Conservation (phyloP, 2,329 filamentous ascomycete genomes). For the Ceratocystis cacaofunesta region DNA sequence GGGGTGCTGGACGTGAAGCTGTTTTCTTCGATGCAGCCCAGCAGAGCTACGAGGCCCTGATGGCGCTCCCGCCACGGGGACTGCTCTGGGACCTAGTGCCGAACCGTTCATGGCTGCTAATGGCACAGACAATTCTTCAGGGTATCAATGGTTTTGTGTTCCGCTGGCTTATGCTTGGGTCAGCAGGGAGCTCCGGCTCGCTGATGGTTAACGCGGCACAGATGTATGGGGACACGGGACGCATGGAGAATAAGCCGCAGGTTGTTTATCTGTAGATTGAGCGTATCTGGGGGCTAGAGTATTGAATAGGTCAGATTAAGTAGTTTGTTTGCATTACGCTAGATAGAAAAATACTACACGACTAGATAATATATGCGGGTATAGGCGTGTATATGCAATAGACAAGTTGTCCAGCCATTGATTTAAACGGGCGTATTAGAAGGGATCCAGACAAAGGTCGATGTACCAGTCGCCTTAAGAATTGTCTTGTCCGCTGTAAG, state of each 20-base stretch:
- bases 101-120: constrained; percentile 32
- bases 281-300: neutral
- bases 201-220: constrained; percentile 44
- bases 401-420: neutral
- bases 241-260: constrained; percentile 28
- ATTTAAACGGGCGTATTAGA: neutral
- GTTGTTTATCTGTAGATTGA: constrained; percentile 19
- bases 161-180: constrained; percentile 42
- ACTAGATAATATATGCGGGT: neutral
- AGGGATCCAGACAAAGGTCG: constrained; percentile 7
- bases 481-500: constrained; percentile 4
- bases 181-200: constrained; percentile 34
- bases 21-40: constrained; percentile 65
- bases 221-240: constrained; percentile 39
- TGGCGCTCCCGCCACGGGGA: constrained; percentile 30
- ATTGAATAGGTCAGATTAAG: neutral
- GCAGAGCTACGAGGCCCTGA: constrained; percentile 52
- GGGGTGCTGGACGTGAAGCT: constrained; percentile 52
- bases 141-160: constrained; percentile 36
- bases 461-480: constrained; percentile 5
- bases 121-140: constrained; percentile 30
- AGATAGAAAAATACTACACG: neutral
- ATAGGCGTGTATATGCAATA: neutral
- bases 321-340: neutral
- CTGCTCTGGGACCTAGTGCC: constrained; percentile 33